phyloP scores from a whole-genome alignment of 192 early-diverging fungal species.

The Podila horticola region DNA sequence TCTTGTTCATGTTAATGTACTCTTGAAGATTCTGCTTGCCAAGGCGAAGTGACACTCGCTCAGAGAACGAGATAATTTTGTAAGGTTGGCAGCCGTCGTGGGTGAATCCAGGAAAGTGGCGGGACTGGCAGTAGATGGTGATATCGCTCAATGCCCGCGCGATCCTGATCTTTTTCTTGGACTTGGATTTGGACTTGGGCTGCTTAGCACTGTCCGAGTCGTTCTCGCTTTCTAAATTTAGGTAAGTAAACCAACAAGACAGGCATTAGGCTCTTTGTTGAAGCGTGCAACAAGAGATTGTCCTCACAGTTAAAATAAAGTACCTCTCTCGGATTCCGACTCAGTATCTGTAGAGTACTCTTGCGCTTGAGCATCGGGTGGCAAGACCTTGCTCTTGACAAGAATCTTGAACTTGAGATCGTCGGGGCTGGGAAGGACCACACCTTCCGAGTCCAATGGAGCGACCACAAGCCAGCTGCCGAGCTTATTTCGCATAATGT shows the following conservation, averaged over 20 bases:
- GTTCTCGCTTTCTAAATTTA: constrained; percentile 41
- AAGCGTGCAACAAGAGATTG: not conserved
- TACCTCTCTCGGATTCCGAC: constrained; percentile 52
- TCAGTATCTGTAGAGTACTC: constrained; percentile 54
- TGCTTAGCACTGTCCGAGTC: constrained; percentile 35
- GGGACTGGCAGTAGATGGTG: constrained; percentile 71
- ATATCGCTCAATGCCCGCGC: constrained; percentile 66
- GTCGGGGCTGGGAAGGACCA: constrained; percentile 74
- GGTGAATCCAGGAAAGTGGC: constrained; percentile 67
- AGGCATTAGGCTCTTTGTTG: not conserved
- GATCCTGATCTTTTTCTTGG: constrained; percentile 50
- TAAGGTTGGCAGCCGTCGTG: constrained; percentile 60
- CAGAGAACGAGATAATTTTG: constrained; percentile 76
- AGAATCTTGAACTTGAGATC: constrained; percentile 76
- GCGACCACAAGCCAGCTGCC: constrained; percentile 72
- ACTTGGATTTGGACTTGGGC: constrained; percentile 36
- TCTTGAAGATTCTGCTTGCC: constrained; percentile 60
- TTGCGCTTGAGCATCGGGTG: constrained; percentile 7
- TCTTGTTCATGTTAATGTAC: constrained; percentile 66
- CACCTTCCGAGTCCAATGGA: constrained; percentile 47
- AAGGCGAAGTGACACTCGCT: constrained; percentile 67
- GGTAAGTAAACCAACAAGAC: not conserved
- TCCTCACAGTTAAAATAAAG: not conserved
- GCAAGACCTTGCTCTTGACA: constrained; percentile 72
- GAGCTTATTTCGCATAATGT: constrained; percentile 71